These are phyloP conservation scores for Nakaseomyces nivariensis DNA, from an alignment of 1,139 yeast genomes.

Conservation along the genomic window DNA sequence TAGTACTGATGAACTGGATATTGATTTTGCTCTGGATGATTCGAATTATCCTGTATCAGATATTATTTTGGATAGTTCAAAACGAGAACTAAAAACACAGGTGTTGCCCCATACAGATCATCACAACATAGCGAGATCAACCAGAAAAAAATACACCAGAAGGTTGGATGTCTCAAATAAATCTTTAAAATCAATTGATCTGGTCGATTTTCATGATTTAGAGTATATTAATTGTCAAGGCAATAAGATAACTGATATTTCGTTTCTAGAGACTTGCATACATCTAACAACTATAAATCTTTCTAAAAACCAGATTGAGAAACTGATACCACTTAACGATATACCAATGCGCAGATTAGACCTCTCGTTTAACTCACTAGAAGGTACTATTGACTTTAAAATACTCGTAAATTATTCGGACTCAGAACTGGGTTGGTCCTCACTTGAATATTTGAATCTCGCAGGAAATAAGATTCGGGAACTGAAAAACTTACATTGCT, in stretches of 20 bases:
- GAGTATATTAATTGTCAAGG: slow-evolving; percentile 17
- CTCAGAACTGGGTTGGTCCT: slow-evolving; percentile 12
- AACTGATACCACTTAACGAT: slow-evolving; percentile 13
- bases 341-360: slow-evolving; percentile 14
- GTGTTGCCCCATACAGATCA: background rate
- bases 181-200: background rate
- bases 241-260: slow-evolving; percentile 15
- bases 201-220: slow-evolving; percentile 9
- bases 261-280: slow-evolving; percentile 10
- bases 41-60: background rate
- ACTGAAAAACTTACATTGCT: slow-evolving; percentile 13
- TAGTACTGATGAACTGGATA: background rate
- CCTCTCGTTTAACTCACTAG: slow-evolving; percentile 17
- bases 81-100: background rate
- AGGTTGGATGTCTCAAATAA: background rate
- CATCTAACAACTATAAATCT: slow-evolving; percentile 18
- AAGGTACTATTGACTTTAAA: slow-evolving; percentile 18
- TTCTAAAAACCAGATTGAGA: slow-evolving; percentile 17
- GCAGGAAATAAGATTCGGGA: slow-evolving; percentile 16
- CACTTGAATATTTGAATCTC: slow-evolving; percentile 19
- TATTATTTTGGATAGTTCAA: background rate
- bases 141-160: background rate
- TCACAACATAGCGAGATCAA: background rate
- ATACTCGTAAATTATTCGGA: slow-evolving; percentile 1
- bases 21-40: background rate